Base-by-base conservation (phyloP, 306 rosid genomes). In the Arachis hypogaea region DNA sequence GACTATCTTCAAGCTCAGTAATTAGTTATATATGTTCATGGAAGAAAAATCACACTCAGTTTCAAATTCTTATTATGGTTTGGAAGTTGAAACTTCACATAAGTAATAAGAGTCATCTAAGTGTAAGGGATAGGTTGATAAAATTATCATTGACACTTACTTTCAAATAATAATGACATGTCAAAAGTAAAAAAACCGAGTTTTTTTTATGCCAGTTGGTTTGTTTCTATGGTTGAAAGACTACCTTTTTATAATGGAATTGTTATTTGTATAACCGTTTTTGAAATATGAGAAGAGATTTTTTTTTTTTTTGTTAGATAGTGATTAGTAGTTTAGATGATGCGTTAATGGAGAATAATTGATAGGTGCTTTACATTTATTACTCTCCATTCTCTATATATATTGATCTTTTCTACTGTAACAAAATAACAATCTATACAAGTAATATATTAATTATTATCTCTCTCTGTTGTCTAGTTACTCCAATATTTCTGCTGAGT, bases 231-330 rank as follows among this genome's bases (percentile, higher is more conserved):
- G 40, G 38, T 51, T 47, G 64, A 72, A 51, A 22, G 65, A 54
- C 63, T 77, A 64, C 4, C 43, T 38, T n/a, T 45, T 14, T 59
- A 72, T 58, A 66, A 77, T 65, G 77, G 28, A 22, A 22, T 22
- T 22, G 28, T 22, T 22, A 22, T 22, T 22, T 22, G 28, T 22
- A 22, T 22, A 22, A 22, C 28, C 28, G 28, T 22, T 22, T 22
- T 22, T 1, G 28, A 22, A 22, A 22, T 22, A 22, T 22, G 28
- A 22, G 28, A 22, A 22, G 28, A 22, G 28, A 18, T 18, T 18
- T 22, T 22, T 22, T 22, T 22, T 22, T 22, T 22, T 22, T 22
- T 22, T 22, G 28, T 22, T 22, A 22, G 28, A 22, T 22, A 22
- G 28, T 22, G 28, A 22, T 22, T 22, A 22, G 28, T 22, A 22